Conservation (phyloP, 768 basidiomycete species). For the Porpolomopsis calyptriformis region DNA sequence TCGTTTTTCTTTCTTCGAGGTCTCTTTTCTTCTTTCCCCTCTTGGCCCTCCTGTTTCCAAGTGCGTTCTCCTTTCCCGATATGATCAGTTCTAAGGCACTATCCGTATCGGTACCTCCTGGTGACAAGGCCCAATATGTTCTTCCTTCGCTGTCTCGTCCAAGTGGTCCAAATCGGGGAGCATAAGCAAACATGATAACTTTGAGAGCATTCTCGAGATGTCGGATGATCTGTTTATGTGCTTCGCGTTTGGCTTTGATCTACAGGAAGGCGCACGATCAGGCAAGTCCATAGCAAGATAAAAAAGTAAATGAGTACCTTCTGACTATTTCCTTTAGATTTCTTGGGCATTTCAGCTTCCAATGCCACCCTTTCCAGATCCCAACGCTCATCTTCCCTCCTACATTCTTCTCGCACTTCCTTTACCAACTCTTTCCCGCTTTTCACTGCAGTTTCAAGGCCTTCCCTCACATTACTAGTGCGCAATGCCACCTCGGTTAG, state of each 20-base stretch:
- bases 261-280: conserved; percentile 15
- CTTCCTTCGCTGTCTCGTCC: conserved; percentile 63
- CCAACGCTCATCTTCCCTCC: conserved; percentile 51
- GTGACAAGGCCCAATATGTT: conserved; percentile 55
- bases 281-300: conserved; percentile 3
- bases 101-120: conserved; percentile 49
- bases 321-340: conserved; percentile 8
- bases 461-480: conserved; percentile 40
- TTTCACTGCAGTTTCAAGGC: conserved; percentile 48
- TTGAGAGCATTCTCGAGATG: conserved; percentile 47
- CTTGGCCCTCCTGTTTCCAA: conserved; percentile 17
- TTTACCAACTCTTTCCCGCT: conserved; percentile 44
- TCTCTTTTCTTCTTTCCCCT: conserved; percentile 26
- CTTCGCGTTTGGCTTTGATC: conserved; percentile 33
- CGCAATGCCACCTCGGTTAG: conserved; percentile 44
- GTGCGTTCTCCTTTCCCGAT: conserved; percentile 7
- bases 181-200: conserved; percentile 33
- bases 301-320: conserved; percentile 14
- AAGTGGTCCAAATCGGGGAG: conserved; percentile 46
- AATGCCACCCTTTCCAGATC: conserved; percentile 31
- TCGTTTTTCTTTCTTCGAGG: conserved; percentile 38
- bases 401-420: conserved; percentile 41
- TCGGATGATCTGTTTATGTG: conserved; percentile 23
- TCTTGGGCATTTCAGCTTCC: conserved; percentile 18
- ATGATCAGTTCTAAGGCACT: conserved; percentile 32